A percentile compares a stretch with the other conserved stretches of the same genome.
Conservation (phyloP, 306 rosid species). For the Trichosanthes cucumerina region DNA sequence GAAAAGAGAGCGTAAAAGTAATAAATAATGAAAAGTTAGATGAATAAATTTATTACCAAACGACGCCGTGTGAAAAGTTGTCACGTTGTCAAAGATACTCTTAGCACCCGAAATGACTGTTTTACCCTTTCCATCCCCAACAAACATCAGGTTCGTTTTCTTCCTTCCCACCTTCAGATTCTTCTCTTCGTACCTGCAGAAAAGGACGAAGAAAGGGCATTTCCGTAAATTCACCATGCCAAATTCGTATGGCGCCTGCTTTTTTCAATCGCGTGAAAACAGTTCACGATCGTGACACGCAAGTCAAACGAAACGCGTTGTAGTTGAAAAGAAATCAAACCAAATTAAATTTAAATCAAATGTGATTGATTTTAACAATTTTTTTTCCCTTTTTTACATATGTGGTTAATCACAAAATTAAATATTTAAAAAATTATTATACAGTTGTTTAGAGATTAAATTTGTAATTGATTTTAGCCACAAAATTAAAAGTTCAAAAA, state of each 20-base stretch:
- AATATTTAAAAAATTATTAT: too few species aligned
- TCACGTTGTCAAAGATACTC: slow-evolving; percentile 21
- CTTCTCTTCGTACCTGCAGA: slow-evolving; percentile 60
- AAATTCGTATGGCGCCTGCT: neutral
- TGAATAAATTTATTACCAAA: slow-evolving; percentile 44
- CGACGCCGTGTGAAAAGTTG: slow-evolving; percentile 92
- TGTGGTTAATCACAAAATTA: too few species aligned
- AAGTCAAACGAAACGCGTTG: neutral
- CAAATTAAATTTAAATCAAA: slow-evolving; percentile 12
- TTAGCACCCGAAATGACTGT: slow-evolving; percentile 59
- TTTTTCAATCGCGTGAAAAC: neutral
- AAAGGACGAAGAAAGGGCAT: neutral
- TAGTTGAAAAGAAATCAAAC: too few species aligned
- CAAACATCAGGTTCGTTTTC: slow-evolving; percentile 68
- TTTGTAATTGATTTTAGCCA: too few species aligned
- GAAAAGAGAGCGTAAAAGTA: neutral
- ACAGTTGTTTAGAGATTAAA: too few species aligned
- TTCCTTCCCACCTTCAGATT: slow-evolving; percentile 84
- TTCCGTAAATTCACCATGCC: neutral
- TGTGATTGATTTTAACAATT: too few species aligned
- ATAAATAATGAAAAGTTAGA: neutral
- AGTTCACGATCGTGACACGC: neutral
- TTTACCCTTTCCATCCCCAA: slow-evolving; percentile 79
- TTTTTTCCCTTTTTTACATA: too few species aligned
- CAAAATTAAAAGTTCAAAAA: too few species aligned